These are phyloP conservation scores for Penicillium fuscoglaucum DNA, from an alignment of 2,329 filamentous ascomycete species.

Conservation along the genomic window DNA sequence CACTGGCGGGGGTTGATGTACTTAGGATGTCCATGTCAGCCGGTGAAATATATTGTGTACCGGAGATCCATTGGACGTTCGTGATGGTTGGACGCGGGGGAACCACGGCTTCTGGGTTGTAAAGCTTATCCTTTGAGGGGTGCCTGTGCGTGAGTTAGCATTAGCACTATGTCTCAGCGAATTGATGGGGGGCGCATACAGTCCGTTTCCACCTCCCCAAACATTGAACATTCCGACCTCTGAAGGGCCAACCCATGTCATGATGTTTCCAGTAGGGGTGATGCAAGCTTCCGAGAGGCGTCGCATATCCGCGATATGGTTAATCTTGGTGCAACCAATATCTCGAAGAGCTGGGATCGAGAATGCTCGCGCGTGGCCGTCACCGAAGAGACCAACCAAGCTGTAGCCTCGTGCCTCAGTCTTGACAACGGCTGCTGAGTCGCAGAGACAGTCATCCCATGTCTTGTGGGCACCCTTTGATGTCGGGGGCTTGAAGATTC, in stretches of 20 bases:
- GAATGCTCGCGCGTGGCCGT: slow-evolving; percentile 75
- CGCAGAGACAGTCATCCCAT: slow-evolving; percentile 81
- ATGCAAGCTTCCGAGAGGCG: slow-evolving; percentile 71
- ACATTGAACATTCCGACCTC: slow-evolving; percentile 81
- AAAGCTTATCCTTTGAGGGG: slow-evolving; percentile 67
- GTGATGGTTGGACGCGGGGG: slow-evolving; percentile 89
- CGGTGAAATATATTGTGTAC: slow-evolving; percentile 86
- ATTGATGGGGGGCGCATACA: slow-evolving; percentile 51
- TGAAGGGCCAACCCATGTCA: slow-evolving; percentile 85
- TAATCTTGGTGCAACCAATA: slow-evolving; percentile 66
- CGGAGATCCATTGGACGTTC: slow-evolving; percentile 93
- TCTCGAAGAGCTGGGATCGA: slow-evolving; percentile 88
- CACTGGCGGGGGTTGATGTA: slow-evolving; percentile 29
- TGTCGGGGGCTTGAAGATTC: slow-evolving; percentile 81
- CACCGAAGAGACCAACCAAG: slow-evolving; percentile 80
- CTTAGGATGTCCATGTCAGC: slow-evolving; percentile 83
- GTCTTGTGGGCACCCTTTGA: slow-evolving; percentile 89
- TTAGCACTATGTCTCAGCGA: slow-evolving; percentile 16
- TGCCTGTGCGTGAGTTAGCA: slow-evolving; percentile 38
- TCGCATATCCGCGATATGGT: slow-evolving; percentile 68
- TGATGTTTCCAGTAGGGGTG: slow-evolving; percentile 74
- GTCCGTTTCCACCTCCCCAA: slow-evolving; percentile 71
- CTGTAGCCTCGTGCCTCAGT: slow-evolving; percentile 74
- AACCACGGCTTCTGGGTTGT: slow-evolving; percentile 71
- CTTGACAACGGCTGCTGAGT: slow-evolving; percentile 74